Percentiles rank a stretch among this genome's conserved stretches.
Conservation (phyloP, 352 stramenopile genomes). For the Pythium biforme region DNA sequence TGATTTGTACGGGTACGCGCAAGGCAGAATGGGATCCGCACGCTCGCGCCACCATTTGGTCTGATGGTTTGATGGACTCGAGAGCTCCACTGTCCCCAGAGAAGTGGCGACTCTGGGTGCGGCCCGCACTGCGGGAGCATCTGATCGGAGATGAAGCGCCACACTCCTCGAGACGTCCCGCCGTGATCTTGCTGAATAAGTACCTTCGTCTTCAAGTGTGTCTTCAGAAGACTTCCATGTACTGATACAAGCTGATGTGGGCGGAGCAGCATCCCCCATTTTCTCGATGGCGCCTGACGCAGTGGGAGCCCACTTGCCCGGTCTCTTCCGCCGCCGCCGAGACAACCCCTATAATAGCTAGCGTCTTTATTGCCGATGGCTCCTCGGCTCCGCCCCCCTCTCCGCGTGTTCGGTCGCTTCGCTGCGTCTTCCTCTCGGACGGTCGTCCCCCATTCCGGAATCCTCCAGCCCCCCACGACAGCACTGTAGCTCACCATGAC, state of each 20-base stretch:
- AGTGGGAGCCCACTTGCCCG: background rate
- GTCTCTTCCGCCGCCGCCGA: background rate
- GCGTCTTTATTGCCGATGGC: too few species aligned
- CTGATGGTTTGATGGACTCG: too few species aligned
- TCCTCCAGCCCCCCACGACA: background rate
- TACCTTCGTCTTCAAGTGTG: background rate
- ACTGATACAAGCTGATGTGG: background rate
- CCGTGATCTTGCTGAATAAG: background rate
- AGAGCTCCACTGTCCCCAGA: too few species aligned
- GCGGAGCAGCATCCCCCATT: background rate
- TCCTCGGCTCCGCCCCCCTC: too few species aligned
- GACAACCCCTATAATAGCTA: too few species aligned
- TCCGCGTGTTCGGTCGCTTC: too few species aligned
- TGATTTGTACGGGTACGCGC: too few species aligned
- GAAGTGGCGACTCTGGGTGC: too few species aligned
- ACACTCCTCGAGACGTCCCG: background rate
- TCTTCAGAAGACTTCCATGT: background rate
- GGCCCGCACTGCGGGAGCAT: too few species aligned
- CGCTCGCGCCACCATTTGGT: too few species aligned
- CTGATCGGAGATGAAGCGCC: conserved; percentile 10
- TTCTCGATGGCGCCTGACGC: too few species aligned
- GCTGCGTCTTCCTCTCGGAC: background rate
- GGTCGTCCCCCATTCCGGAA: conserved; percentile 5
- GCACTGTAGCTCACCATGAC: background rate
- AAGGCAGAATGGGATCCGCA: too few species aligned